These are phyloP conservation scores for Penicillium crystallinum DNA, from an alignment of 495 filamentous ascomycete genomes.

Conservation along the genomic window DNA sequence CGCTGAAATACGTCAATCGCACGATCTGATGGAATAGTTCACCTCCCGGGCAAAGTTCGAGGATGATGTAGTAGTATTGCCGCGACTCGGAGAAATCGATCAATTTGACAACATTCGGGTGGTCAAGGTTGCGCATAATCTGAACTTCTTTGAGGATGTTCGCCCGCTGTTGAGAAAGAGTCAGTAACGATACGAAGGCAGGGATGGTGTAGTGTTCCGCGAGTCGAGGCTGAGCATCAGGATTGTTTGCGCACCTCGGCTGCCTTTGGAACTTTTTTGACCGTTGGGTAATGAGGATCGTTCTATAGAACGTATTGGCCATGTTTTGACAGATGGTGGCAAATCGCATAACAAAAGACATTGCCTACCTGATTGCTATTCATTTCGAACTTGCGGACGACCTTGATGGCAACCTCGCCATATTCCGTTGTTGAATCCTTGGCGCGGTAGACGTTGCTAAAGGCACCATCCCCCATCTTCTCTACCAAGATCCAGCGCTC, in stretches of 20 bases:
- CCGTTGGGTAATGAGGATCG: constrained; percentile 85
- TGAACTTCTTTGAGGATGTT: constrained; percentile 98
- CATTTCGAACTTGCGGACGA: constrained; percentile 98
- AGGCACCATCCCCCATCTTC: constrained; percentile 99
- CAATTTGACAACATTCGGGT: constrained; percentile 90
- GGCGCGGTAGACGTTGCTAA: constrained; percentile 96
- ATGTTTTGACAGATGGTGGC: constrained; percentile 7
- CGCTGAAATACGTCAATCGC: constrained; percentile 95
- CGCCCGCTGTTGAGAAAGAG: constrained; percentile 58
- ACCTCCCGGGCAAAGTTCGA: constrained; percentile 92
- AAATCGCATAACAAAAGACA: constrained; percentile 15
- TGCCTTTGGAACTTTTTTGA: constrained; percentile 88
- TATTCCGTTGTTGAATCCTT: constrained; percentile 62
- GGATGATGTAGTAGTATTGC: constrained; percentile 95
- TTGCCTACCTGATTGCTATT: constrained; percentile 86
- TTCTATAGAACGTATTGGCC: constrained; percentile 48
- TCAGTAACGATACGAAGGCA: constrained; percentile 3
- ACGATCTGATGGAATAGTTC: constrained; percentile 99
- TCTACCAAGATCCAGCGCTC: constrained; percentile 86
- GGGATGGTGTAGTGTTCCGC: too few species aligned
- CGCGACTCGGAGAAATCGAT: constrained; percentile 89
- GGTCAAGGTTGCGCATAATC: constrained; percentile 95
- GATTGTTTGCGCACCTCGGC: constrained; percentile 82
- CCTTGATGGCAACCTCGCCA: constrained; percentile 92
- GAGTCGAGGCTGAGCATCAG: not conserved